A percentile compares a stretch with the other conserved stretches of the same genome.
These are phyloP conservation scores for Moniliophthora roreri DNA, from an alignment of 1,284 basidiomycete species.

Conservation along the genomic window DNA sequence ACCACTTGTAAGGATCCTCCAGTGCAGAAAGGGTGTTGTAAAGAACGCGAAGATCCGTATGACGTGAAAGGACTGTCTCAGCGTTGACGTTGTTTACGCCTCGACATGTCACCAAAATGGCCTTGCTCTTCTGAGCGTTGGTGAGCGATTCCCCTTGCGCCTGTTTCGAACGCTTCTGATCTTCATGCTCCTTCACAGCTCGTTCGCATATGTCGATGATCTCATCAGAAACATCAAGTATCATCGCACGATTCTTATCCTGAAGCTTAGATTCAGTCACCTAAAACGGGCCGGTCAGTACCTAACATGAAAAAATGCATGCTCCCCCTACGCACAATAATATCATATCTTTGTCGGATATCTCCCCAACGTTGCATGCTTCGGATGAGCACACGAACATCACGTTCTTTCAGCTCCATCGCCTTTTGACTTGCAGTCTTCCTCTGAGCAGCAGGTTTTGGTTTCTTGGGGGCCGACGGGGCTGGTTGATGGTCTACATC, in stretches of 20 bases:
- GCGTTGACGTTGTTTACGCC: slow-evolving; percentile 95
- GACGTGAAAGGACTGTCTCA: slow-evolving; percentile 90
- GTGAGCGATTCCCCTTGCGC: slow-evolving; percentile 84
- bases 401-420: slow-evolving; percentile 95
- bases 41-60: slow-evolving; percentile 88
- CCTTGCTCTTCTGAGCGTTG: slow-evolving; percentile 91
- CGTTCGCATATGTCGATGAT: slow-evolving; percentile 85
- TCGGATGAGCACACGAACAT: slow-evolving; percentile 93
- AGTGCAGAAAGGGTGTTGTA: slow-evolving; percentile 78
- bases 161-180: slow-evolving; percentile 72
- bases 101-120: slow-evolving; percentile 89
- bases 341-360: slow-evolving; percentile 91
- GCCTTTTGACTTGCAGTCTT: slow-evolving; percentile 91
- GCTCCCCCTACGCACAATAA: slow-evolving; percentile 67
- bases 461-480: slow-evolving; percentile 67
- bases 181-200: slow-evolving; percentile 84
- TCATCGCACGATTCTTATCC: slow-evolving; percentile 93
- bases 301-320: slow-evolving; percentile 12
- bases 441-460: slow-evolving; percentile 67
- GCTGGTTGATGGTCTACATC: slow-evolving; percentile 75
- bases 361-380: slow-evolving; percentile 98
- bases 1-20: slow-evolving; percentile 80
- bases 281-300: slow-evolving; percentile 37
- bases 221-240: slow-evolving; percentile 90
- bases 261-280: slow-evolving; percentile 91